Evolutionary conservation across 306 rosid species (phyloP).

Genomic region (Aeschynomene evenia): DNA sequence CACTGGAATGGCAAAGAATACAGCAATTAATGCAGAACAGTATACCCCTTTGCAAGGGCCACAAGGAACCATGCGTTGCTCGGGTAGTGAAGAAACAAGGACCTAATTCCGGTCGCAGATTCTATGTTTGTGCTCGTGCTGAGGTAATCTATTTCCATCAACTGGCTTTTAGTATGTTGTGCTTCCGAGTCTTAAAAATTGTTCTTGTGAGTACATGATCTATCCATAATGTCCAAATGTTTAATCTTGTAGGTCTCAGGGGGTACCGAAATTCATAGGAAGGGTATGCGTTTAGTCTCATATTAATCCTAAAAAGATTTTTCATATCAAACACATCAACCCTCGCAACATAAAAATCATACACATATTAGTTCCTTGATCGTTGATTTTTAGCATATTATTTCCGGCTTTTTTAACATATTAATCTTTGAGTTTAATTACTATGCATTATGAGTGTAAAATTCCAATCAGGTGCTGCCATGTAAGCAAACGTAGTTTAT

Average conservation of each 20-base stretch:
- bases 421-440: too few relatives aligned
- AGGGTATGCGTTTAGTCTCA: too few relatives aligned
- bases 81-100: slow-evolving; percentile 92
- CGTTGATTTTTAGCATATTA: too few relatives aligned
- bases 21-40: slow-evolving; percentile 86
- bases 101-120: slow-evolving; percentile 80
- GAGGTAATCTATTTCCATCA: slow-evolving; percentile 55
- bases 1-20: slow-evolving; percentile 88
- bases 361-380: too few relatives aligned
- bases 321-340: too few relatives aligned
- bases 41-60: slow-evolving; percentile 90
- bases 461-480: too few relatives aligned
- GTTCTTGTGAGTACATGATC: slow-evolving; percentile 6
- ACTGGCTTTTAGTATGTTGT: slow-evolving; percentile 1
- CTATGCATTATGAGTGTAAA: too few relatives aligned
- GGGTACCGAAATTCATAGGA: slow-evolving; percentile 1
- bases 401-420: too few relatives aligned
- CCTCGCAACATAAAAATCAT: too few relatives aligned
- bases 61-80: slow-evolving; percentile 75
- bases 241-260: not conserved
- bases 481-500: too few relatives aligned
- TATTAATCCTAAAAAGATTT: too few relatives aligned
- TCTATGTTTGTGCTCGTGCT: slow-evolving; percentile 74
- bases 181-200: not conserved
- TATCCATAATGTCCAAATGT: not conserved